Evolutionary conservation across 2,329 filamentous ascomycete genomes (phyloP).

Genomic region (Botrytis tulipae): DNA sequence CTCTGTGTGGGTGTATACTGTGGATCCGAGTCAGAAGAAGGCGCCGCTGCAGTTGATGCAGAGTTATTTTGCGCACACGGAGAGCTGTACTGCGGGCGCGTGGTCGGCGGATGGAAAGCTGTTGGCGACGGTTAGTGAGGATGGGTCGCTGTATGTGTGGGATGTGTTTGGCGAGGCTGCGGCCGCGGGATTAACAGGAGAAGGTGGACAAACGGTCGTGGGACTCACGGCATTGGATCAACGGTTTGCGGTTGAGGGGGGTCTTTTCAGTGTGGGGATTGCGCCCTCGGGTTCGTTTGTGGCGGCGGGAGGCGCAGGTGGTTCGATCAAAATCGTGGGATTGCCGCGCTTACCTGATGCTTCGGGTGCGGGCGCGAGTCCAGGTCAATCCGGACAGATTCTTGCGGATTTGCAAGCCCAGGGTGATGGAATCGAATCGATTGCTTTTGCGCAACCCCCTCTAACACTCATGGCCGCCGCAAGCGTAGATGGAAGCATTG

Average conservation of each 20-base stretch:
- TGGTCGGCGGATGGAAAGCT: constrained; percentile 89
- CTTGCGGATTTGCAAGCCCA: constrained; percentile 82
- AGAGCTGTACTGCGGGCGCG: constrained; percentile 78
- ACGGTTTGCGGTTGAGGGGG: constrained; percentile 87
- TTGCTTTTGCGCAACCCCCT: constrained; percentile 58
- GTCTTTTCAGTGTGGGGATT: constrained; percentile 82
- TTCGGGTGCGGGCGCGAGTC: constrained; percentile 33
- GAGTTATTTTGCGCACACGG: constrained; percentile 89
- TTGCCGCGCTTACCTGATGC: constrained; percentile 60
- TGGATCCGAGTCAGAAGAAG: constrained; percentile 63
- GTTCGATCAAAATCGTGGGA: constrained; percentile 79
- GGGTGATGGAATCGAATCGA: constrained; percentile 74
- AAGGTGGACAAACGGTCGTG: constrained; percentile 64
- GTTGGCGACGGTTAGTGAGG: constrained; percentile 85
- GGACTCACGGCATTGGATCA: constrained; percentile 78
- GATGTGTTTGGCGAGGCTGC: constrained; percentile 50
- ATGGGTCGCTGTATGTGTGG: constrained; percentile 86
- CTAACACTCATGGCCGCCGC: constrained; percentile 59
- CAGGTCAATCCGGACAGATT: constrained; percentile 65
- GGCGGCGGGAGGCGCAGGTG: constrained; percentile 84
- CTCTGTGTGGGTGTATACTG: constrained; percentile 92
- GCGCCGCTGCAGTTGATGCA: constrained; percentile 77
- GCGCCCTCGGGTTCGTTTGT: constrained; percentile 77
- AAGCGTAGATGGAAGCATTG: constrained; percentile 74
- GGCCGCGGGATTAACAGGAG: constrained; percentile 54